These are phyloP conservation scores for Polyplosphaeria fusca DNA, from an alignment of 495 filamentous ascomycete species.

Conservation along the genomic window DNA sequence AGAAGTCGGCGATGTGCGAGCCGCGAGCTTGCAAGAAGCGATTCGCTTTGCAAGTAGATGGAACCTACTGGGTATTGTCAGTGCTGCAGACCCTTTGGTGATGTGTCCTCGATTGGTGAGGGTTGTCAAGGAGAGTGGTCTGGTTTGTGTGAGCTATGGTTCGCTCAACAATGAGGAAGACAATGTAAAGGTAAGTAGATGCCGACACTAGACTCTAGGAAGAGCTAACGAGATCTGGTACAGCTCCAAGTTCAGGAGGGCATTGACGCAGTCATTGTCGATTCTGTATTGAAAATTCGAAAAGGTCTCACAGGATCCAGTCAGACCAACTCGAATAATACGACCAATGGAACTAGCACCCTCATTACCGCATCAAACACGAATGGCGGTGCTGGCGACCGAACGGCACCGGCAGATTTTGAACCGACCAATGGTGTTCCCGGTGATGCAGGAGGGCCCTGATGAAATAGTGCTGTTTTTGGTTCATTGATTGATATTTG, in stretches of 20 bases:
- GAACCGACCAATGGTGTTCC: no score
- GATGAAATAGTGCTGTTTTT: no score
- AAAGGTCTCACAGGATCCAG: slow-evolving; percentile 60
- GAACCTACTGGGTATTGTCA: slow-evolving; percentile 91
- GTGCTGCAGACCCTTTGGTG: slow-evolving; percentile 77
- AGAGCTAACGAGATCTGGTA: no score
- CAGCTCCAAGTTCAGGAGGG: slow-evolving; percentile 90
- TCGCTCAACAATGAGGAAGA: slow-evolving; percentile 77
- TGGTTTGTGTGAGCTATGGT: slow-evolving; percentile 97
- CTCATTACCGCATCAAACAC: no score
- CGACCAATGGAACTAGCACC: no score
- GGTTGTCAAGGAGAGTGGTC: slow-evolving; percentile 90
- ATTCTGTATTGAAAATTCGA: slow-evolving; percentile 80
- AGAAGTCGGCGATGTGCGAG: slow-evolving; percentile 82
- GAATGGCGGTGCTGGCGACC: no score
- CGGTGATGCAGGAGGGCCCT: no score
- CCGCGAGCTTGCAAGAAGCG: slow-evolving; percentile 88
- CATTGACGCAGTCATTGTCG: slow-evolving; percentile 95
- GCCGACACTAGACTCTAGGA: no score
- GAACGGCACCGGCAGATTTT: no score
- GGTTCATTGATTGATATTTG: no score
- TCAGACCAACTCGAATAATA: no score
- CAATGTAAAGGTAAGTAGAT: slow-evolving; percentile 77
- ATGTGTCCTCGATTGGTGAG: slow-evolving; percentile 84
- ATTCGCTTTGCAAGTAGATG: slow-evolving; percentile 89